Evolutionary conservation across 2,329 filamentous ascomycete species (phyloP).

Genomic region (Alternaria sp.): DNA sequence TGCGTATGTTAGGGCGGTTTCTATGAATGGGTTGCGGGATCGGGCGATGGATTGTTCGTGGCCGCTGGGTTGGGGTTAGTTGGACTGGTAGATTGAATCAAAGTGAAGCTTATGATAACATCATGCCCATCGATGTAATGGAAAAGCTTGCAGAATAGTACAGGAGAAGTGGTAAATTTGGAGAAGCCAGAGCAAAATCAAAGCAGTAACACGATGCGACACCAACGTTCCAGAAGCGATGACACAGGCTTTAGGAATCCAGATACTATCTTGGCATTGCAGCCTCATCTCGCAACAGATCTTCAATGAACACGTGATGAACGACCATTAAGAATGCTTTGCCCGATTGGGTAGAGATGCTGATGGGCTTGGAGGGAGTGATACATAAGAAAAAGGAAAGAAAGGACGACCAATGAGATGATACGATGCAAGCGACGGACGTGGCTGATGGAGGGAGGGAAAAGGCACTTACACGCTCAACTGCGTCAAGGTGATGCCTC

Average conservation of each 20-base stretch:
- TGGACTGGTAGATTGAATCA: neutral
- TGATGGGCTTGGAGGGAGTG: neutral
- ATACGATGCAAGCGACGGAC: neutral
- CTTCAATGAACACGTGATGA: neutral
- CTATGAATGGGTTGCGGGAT: conserved; percentile 80
- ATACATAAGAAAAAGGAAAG: neutral
- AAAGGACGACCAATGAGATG: neutral
- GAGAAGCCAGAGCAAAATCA: neutral
- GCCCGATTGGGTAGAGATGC: conserved; percentile 12
- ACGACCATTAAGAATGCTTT: conserved; percentile 5
- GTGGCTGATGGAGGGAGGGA: neutral
- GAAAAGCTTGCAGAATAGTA: neutral
- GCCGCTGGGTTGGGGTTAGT: conserved; percentile 28
- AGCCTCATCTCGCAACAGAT: neutral
- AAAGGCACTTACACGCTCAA: conserved; percentile 70
- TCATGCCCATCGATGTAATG: neutral
- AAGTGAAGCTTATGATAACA: neutral
- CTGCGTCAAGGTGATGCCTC: conserved; percentile 83
- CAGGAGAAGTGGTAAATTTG: neutral
- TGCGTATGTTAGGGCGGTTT: conserved; percentile 86
- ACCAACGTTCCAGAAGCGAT: neutral
- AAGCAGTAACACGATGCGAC: neutral
- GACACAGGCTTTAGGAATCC: neutral
- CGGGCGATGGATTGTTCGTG: conserved; percentile 52
- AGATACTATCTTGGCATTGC: neutral